Base-by-base conservation (phyloP, 2,329 filamentous ascomycete genomes). In the Myrmaecium sp. region DNA sequence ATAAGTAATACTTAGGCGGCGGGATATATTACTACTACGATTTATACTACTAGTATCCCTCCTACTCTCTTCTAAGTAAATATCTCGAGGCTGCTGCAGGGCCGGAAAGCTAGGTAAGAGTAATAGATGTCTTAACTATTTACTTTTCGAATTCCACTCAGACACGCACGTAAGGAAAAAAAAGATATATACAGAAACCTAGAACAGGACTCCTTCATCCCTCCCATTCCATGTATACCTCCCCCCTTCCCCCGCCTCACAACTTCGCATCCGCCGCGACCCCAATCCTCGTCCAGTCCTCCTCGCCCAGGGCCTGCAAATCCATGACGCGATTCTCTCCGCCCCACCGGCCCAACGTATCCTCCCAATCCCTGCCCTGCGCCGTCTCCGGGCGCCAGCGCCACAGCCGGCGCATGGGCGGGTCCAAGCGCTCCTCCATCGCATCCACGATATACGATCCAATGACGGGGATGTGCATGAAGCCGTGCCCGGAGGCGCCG, bases 401-500 rank as follows among this genome's bases (percentile, higher is more conserved):
- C 33, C 64, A 57, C 7, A 54, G 51, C 9, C 49, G 39, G 29
- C 47, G 49, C 32, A 65, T 37, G 25, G 50, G 49, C 5, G 38
- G 40, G 21, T 64, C 57, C 20, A 64, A 32, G 5, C 37, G 49
- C 0, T 48, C 55, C 30, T 65, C 57, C 21, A 68, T 27, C 4
- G 51, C 51, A 40, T 68, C 62, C 2, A 44, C 52, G 14, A 68
- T 59, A 13, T 63, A 55, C 4, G 51, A 45, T 1, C 64, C 64
- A 21, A 68, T 55, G 3, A 54, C 51, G 2, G 62, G 60, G 37
- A 63, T 60, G 20, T 62, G 56, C 52, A 61, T 65, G 34, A 63
- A 66, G 3, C 58, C 62, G 36, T 67, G 59, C 1, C 62, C 63
- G 16, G 58, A 62, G 0, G 53, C 64, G 5, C 64, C 64, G 4